These are phyloP conservation scores for Discostella stelligeroides DNA, from an alignment of 108 stramenopile genomes.

Conservation along the genomic window DNA sequence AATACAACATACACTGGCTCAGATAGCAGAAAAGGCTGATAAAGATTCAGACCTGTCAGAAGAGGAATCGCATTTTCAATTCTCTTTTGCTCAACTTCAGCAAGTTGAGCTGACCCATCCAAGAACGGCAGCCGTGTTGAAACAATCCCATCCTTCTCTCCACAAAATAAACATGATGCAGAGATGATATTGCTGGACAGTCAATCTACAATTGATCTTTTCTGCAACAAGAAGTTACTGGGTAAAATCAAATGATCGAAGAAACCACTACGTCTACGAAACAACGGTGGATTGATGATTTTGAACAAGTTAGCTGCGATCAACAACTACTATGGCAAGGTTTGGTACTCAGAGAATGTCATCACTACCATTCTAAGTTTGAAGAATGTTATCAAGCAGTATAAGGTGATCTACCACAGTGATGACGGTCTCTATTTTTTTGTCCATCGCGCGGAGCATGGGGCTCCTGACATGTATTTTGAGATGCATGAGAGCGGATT, in stretches of 20 bases:
- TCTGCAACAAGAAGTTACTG: conserved; percentile 1
- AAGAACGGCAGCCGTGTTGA: not conserved
- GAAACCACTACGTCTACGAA: no score
- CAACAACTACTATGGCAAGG: no score
- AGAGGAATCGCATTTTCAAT: conserved; percentile 12
- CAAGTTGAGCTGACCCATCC: not conserved
- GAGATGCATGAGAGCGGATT: no score
- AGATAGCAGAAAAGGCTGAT: not conserved
- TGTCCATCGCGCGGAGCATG: no score
- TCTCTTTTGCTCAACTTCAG: not conserved
- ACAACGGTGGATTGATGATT: not conserved
- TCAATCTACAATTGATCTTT: conserved; percentile 13
- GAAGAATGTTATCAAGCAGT: no score
- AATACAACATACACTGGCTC: not conserved
- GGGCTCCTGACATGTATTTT: no score
- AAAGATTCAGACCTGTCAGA: not conserved
- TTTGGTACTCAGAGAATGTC: not conserved
- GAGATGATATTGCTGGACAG: no score
- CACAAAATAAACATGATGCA: not conserved
- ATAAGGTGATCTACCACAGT: conserved; percentile 5
- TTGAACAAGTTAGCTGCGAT: not conserved
- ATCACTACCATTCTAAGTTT: conserved; percentile 8
- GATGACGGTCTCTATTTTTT: not conserved
- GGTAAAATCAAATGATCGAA: no score
- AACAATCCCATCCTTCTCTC: not conserved